Percentiles rank a stretch among this genome's conserved stretches.
Conservation (phyloP, 2,329 filamentous ascomycete species). For the Aspergillus sp. region DNA sequence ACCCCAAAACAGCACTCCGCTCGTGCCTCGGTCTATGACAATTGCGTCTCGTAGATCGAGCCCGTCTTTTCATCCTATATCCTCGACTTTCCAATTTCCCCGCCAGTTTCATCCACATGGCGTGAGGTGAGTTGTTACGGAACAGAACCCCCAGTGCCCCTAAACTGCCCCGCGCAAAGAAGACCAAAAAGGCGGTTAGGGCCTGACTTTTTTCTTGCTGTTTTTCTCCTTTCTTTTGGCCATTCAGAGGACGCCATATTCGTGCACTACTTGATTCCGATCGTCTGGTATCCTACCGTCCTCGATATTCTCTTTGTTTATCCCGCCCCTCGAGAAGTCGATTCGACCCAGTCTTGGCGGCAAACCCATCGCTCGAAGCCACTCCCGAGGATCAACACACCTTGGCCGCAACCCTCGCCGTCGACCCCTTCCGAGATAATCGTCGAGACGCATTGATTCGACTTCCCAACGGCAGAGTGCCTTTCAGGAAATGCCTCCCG, state of each 20-base stretch:
- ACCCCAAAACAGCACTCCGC: background rate
- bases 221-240: background rate
- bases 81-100: conserved; percentile 18
- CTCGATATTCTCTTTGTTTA: conserved; percentile 5
- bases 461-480: conserved; percentile 16
- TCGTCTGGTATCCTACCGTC: background rate
- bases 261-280: background rate
- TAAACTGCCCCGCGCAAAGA: conserved; percentile 16
- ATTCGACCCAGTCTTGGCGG: background rate
- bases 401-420: background rate
- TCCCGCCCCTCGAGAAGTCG: background rate
- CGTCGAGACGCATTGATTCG: background rate
- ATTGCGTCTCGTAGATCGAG: conserved; percentile 4
- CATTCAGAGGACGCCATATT: background rate
- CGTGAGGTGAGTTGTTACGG: conserved; percentile 24
- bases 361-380: background rate
- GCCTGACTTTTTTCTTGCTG: background rate
- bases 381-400: background rate
- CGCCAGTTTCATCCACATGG: conserved; percentile 26
- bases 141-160: conserved; percentile 13
- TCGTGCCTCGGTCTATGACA: background rate
- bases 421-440: background rate
- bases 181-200: background rate
- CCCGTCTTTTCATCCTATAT: conserved; percentile 14
- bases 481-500: conserved; percentile 40